phyloP scores from a whole-genome alignment of 2,329 filamentous ascomycete genomes.

The Aspergillus sp. region DNA sequence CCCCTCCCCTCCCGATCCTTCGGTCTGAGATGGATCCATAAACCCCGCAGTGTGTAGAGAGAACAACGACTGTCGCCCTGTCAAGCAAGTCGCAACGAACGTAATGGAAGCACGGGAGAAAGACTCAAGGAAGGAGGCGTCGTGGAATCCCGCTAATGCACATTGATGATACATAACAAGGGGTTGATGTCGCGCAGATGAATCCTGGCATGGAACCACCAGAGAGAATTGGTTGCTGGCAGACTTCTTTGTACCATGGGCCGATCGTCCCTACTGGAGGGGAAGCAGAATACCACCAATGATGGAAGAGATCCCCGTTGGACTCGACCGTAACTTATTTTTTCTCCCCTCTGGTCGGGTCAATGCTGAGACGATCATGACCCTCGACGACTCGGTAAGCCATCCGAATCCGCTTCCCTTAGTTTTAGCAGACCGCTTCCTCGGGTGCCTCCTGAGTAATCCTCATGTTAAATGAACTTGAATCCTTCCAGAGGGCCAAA shows the following conservation, averaged over 20 bases:
- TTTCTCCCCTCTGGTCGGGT: conserved; percentile 6
- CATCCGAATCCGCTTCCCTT: conserved; percentile 13
- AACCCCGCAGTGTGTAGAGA: conserved; percentile 30
- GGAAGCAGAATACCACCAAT: no score
- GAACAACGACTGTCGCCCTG: conserved; percentile 1
- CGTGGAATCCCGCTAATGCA: conserved; percentile 19
- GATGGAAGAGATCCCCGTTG: not conserved
- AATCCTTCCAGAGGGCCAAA: no score
- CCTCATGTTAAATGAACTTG: no score
- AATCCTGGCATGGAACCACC: conserved; percentile 22
- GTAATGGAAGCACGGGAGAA: conserved; percentile 3
- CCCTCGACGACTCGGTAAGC: conserved; percentile 19
- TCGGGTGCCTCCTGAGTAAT: conserved; percentile 9
- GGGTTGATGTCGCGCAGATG: conserved; percentile 34
- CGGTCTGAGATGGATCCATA: conserved; percentile 11
- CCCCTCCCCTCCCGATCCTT: not conserved
- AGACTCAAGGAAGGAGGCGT: conserved; percentile 4
- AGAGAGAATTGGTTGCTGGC: conserved; percentile 8
- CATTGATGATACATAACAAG: conserved; percentile 27
- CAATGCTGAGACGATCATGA: conserved; percentile 20
- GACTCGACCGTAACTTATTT: not conserved
- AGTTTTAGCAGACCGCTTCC: conserved; percentile 18
- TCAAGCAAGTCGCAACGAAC: not conserved
- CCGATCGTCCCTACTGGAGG: no score
- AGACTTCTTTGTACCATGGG: conserved; percentile 3